Evolutionary conservation across 768 basidiomycete species (phyloP), one percentile per base, ranked within the genome.

Genomic region (Collybia sordida): DNA sequence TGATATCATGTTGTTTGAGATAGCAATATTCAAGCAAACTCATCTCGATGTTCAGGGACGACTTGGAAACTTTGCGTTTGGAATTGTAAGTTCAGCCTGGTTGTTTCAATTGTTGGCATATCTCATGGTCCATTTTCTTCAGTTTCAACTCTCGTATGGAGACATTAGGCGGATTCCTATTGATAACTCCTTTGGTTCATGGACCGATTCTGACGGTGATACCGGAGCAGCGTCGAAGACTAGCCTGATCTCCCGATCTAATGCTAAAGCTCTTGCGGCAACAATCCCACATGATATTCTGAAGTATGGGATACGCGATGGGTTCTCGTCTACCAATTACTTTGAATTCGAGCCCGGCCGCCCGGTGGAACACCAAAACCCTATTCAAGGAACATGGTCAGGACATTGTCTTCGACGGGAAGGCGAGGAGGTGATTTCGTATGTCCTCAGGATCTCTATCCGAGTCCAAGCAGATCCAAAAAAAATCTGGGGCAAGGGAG

Each of bases 61-160:
- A 9, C 58, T 72, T 7, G 65, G 65, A 7, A 72, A 71, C 37
- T 68, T 69, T 36, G 70, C 71, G 2, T 72, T 72, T 50, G 71
- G 71, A 9, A 60, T 72, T 39, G 71, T 71, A 37, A 42, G 66
- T 52, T 22, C 3, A 24, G 22, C 41, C 22, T 24, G 24, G 41
- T 23, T n/a, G 12, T 17, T 7, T 8, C 22, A 23, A 19, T 42
- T 41, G 21, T 41, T 24, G 41, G 17, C n/a, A n/a, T 42, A 23
- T 24, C 41, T 42, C 27, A 42, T 14, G 24, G 3, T 39, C 25
- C 15, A 14, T 35, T 45, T 23, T 36, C 8, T 25, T 1, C 17
- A 67, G 69, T 68, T 69, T 47, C 64, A 67, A 50, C 56, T 66
- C 6, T 64, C 68, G 7, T 68, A 65, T 42, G 68, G 68, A 5